Base-by-base conservation (phyloP, 176 grass and related monocot species). In the Ampelocalamus luodianensis region DNA sequence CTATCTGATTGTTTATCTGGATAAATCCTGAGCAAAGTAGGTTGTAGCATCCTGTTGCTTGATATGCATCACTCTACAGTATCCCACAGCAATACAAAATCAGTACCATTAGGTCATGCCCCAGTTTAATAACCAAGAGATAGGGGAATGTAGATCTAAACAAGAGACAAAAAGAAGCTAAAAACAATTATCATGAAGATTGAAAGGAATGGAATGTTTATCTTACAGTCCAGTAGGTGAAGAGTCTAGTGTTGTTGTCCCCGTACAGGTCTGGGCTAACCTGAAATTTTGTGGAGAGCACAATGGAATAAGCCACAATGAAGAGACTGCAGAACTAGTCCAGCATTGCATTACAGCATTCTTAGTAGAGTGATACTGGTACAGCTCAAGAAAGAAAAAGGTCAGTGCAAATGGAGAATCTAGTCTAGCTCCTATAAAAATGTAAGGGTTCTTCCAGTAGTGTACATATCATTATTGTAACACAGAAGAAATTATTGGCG, bases 181-280 rank as follows among this genome's bases (percentile, higher is more conserved):
- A 64, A 83, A 74, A 53, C 1, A 69, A 81, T 48, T 68, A 22
- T 74, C 55, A 48, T 61, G 36, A 72, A 36, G n/a, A 76, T 77
- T 79, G 55, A 74, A 74, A 80, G 78, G 65, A 84, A 82, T 78
- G 73, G 67, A 45, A 40, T 69, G 65, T 69, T 71, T 65, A 81
- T 90, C 92, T 94, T 90, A 94, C 94, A 67, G 94, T 97, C 92
- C 90, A 97, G 67, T 94, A 94, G 82, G 94, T 97, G 72, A 97
- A 97, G 22, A 97, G 90, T 37, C 92, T 94, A 74, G 92, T 97
- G 85, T 92, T 92, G 76, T 94, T 97, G 53, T 97, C 90, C 39
- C 94, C 94, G 72, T 97, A 94, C 26, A 97, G 80, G 79, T 97
- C 92, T 58, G 94, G 94, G 63, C 92, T 97, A 46, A 97, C 94